These are phyloP conservation scores for Saccharum officinarum DNA, from an alignment of 176 grass and related monocot genomes.

Conservation along the genomic window DNA sequence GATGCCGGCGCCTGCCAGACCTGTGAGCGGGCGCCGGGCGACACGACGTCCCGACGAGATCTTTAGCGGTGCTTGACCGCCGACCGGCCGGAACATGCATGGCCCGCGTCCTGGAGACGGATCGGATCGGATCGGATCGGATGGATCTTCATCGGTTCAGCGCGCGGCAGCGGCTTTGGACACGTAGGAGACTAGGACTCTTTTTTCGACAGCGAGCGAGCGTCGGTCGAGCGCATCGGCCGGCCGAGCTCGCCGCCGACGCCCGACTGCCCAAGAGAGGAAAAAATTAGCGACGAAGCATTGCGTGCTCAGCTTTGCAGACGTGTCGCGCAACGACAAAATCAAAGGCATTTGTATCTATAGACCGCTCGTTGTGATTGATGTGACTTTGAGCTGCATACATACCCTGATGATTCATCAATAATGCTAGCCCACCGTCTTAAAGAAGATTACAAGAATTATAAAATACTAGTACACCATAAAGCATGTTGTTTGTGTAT, in stretches of 20 bases:
- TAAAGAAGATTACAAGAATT: not conserved
- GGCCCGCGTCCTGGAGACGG: no score
- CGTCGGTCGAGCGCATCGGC: no score
- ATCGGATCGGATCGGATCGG: no score
- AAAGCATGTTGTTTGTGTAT: no score
- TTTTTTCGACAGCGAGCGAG: no score
- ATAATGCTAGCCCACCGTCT: not conserved
- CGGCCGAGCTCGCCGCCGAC: no score
- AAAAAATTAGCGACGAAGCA: constrained; percentile 3
- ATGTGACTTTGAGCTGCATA: not conserved
- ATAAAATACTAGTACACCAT: no score
- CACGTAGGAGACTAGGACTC: no score
- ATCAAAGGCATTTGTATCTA: not conserved
- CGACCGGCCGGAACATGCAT: no score
- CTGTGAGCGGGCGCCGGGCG: not conserved
- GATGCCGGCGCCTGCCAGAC: not conserved
- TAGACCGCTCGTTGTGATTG: not conserved
- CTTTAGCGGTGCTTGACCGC: no score
- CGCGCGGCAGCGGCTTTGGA: not conserved
- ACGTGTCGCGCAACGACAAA: not conserved
- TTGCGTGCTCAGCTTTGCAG: not conserved
- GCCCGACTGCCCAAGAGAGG: no score
- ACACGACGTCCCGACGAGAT: no score
- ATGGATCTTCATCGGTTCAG: not conserved
- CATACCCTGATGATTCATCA: not conserved